Evolutionary conservation across 805 yeast genomes (phyloP).

Genomic region (Barnettozyma pratensis): DNA sequence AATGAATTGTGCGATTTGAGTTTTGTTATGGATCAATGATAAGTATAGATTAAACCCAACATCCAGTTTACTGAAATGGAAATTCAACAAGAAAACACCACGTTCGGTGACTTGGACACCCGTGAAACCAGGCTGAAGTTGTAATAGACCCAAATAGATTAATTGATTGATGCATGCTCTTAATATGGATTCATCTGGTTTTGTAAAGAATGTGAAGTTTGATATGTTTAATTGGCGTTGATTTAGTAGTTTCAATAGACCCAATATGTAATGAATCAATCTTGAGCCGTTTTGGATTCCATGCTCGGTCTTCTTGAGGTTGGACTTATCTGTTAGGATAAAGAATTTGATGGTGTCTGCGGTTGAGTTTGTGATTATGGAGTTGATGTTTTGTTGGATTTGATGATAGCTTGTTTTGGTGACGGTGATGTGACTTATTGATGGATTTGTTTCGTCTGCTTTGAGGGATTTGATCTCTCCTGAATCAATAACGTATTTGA

Average conservation of each 20-base stretch:
- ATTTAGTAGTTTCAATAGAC: neutral
- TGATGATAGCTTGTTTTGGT: neutral
- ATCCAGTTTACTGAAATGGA: neutral
- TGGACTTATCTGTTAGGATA: conserved; percentile 1
- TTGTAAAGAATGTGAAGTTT: conserved; percentile 1
- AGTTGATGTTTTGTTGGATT: neutral
- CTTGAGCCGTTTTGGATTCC: neutral
- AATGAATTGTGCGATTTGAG: neutral
- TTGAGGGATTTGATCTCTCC: neutral
- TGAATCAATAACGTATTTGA: conserved; percentile 6
- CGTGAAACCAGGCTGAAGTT: neutral
- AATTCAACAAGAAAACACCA: neutral
- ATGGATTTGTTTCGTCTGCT: conserved; percentile 2
- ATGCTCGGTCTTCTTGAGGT: neutral
- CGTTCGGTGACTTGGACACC: conserved; percentile 4
- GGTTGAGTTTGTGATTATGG: neutral
- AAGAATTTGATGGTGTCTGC: neutral
- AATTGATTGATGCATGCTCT: conserved; percentile 3
- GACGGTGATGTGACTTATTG: neutral
- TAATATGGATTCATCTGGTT: conserved; percentile 2
- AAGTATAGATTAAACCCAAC: neutral
- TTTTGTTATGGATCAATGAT: neutral
- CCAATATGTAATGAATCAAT: neutral
- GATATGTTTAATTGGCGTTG: neutral
- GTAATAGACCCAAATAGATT: conserved; percentile 4